Percentiles rank a stretch among this genome's conserved stretches.
Conservation (phyloP, 1,139 yeast genomes). For the Candida sp. region DNA sequence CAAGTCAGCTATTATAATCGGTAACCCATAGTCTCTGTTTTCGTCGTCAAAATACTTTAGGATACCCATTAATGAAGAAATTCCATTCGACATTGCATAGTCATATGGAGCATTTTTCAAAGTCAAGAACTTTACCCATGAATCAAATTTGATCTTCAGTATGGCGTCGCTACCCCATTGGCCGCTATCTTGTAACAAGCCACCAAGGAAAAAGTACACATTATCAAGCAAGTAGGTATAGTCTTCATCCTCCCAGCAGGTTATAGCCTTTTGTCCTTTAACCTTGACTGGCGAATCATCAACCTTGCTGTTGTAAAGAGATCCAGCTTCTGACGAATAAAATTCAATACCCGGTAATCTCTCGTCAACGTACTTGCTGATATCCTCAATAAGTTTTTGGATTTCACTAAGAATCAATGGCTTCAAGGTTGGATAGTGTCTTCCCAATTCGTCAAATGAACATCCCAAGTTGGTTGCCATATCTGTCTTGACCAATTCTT, state of each 20-base stretch:
- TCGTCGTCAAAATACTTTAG: conserved; percentile 61
- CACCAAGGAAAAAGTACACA: conserved; percentile 48
- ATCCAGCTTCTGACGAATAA: conserved; percentile 45
- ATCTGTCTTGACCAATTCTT: conserved; percentile 44
- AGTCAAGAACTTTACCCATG: conserved; percentile 48
- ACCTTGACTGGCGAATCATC: conserved; percentile 45
- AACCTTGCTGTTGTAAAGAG: conserved; percentile 41
- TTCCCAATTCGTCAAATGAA: conserved; percentile 78
- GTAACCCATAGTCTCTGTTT: conserved; percentile 53
- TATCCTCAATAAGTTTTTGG: conserved; percentile 45
- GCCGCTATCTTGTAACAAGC: conserved; percentile 49
- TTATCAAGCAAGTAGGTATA: conserved; percentile 52
- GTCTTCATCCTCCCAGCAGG: conserved; percentile 56
- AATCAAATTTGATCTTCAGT: conserved; percentile 41
- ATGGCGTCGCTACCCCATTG: conserved; percentile 53
- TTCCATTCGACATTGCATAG: conserved; percentile 57
- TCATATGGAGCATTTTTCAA: conserved; percentile 64
- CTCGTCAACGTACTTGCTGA: conserved; percentile 43
- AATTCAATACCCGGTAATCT: conserved; percentile 44
- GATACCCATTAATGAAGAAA: conserved; percentile 56
- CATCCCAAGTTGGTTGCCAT: conserved; percentile 62
- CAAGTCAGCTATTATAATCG: conserved; percentile 21
- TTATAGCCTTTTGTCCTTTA: conserved; percentile 39
- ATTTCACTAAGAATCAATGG: conserved; percentile 60
- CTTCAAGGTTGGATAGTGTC: conserved; percentile 81